Percentiles rank a stretch among this genome's conserved stretches.
Evolutionary conservation across 352 stramenopile genomes (phyloP).

Genomic region (Phytophthora rubi): DNA sequence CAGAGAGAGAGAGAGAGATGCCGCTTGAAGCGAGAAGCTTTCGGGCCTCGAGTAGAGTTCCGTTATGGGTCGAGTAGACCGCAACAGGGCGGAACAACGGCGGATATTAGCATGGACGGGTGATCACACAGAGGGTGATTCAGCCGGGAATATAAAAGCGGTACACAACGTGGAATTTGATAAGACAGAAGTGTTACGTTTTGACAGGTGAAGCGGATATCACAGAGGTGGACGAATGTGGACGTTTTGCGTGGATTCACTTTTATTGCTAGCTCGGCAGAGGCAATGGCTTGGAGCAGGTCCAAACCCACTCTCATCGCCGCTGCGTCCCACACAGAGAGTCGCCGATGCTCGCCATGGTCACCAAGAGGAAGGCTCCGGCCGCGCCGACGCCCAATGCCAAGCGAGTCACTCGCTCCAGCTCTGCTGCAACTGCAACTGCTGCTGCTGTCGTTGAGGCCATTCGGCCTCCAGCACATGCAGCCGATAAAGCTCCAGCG

Average conservation of each 20-base stretch:
- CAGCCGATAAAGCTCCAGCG: conserved; percentile 1
- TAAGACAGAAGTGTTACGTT: not conserved
- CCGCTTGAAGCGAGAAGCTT: conserved; percentile 31
- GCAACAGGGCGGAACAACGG: conserved; percentile 27
- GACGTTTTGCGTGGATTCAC: conserved; percentile 6
- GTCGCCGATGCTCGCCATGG: conserved; percentile 6
- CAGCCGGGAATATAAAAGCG: not conserved
- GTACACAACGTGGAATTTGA: not conserved
- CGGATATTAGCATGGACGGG: conserved; percentile 1
- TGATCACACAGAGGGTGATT: conserved; percentile 9
- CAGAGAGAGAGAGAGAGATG: conserved; percentile 23
- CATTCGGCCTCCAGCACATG: conserved; percentile 1
- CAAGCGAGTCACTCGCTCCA: conserved; percentile 19
- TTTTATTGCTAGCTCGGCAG: conserved; percentile 5
- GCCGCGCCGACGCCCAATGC: not conserved
- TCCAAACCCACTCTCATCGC: conserved; percentile 6
- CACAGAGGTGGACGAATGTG: conserved; percentile 13
- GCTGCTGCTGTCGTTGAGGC: not conserved
- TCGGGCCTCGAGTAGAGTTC: conserved; percentile 18
- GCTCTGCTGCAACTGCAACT: not conserved
- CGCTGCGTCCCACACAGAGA: not conserved
- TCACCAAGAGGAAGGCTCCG: conserved; percentile 18
- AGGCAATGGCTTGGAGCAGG: conserved; percentile 3
- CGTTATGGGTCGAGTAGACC: conserved; percentile 14
- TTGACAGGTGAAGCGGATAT: conserved; percentile 1